Percentiles rank a stretch among this genome's conserved stretches.
Evolutionary conservation across 345 rosid genomes (phyloP).

Genomic region (Moringa oleifera): DNA sequence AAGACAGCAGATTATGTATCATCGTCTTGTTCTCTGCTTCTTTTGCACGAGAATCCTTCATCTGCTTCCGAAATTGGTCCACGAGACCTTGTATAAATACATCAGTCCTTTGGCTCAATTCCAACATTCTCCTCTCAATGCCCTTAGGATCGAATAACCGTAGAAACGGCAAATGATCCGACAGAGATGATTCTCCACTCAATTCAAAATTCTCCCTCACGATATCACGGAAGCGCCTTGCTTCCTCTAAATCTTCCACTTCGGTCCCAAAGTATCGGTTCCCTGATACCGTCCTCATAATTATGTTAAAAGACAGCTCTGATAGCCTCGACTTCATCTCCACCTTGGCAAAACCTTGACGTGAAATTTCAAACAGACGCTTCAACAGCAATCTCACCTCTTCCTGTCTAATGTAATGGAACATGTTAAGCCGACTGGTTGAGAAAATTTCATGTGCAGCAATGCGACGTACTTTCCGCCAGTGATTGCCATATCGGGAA

Average conservation of each 20-base stretch:
- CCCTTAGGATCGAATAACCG: slow-evolving; percentile 41
- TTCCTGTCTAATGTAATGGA: slow-evolving; percentile 20
- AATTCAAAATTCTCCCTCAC: slow-evolving; percentile 30
- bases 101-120: slow-evolving; percentile 39
- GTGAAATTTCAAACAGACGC: too few species aligned
- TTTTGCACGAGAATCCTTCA: slow-evolving; percentile 13
- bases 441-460: slow-evolving; percentile 40
- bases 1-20: slow-evolving; percentile 41
- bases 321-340: slow-evolving; percentile 30
- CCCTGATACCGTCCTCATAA: slow-evolving; percentile 44
- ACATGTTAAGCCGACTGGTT: slow-evolving; percentile 20
- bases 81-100: slow-evolving; percentile 30
- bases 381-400: slow-evolving; percentile 19
- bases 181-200: slow-evolving; percentile 25
- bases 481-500: slow-evolving; percentile 40
- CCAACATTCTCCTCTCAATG: slow-evolving; percentile 32
- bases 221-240: slow-evolving; percentile 30
- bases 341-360: slow-evolving; percentile 7
- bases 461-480: slow-evolving; percentile 50
- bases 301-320: slow-evolving; percentile 35
- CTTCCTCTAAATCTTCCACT: slow-evolving; percentile 29
- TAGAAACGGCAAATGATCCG: slow-evolving; percentile 50
- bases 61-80: slow-evolving; percentile 26
- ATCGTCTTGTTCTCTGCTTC: slow-evolving; percentile 20
- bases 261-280: slow-evolving; percentile 36